These are phyloP conservation scores for Pholiota adiposa DNA, from an alignment of 1,284 basidiomycete genomes.

Conservation along the genomic window DNA sequence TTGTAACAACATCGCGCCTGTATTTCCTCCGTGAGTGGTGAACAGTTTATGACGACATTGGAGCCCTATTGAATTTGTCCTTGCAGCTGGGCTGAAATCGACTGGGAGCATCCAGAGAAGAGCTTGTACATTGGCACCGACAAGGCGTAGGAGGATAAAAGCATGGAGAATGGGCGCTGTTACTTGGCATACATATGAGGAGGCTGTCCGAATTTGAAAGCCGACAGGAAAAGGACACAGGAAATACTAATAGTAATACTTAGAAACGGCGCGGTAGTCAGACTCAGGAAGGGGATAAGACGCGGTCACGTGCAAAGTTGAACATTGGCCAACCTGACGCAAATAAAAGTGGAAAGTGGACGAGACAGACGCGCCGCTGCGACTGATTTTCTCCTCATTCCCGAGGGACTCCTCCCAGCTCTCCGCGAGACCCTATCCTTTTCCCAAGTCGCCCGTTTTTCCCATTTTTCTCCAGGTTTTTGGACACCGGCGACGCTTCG, in stretches of 20 bases:
- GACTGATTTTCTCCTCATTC: conserved; percentile 9
- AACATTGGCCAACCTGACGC: conserved; percentile 38
- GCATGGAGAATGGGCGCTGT: neutral
- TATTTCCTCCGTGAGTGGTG: conserved; percentile 53
- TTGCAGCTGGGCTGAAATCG: conserved; percentile 45
- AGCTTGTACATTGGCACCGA: conserved; percentile 29
- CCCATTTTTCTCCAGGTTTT: conserved; percentile 28
- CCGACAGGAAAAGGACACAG: conserved; percentile 4
- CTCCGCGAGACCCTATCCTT: conserved; percentile 25
- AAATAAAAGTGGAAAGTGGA: conserved; percentile 35
- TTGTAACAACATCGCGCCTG: conserved; percentile 55
- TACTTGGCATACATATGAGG: conserved; percentile 16
- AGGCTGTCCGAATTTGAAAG: conserved; percentile 8
- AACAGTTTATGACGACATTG: conserved; percentile 11
- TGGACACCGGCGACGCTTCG: conserved; percentile 19
- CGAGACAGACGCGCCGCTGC: conserved; percentile 20
- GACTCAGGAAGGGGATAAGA: conserved; percentile 21
- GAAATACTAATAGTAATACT: too few relatives aligned
- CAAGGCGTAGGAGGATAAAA: conserved; percentile 1
- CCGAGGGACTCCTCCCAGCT: conserved; percentile 8
- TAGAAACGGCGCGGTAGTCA: conserved; percentile 23
- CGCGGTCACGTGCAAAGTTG: conserved; percentile 50
- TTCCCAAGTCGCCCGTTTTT: conserved; percentile 1
- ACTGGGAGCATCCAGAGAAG: conserved; percentile 35
- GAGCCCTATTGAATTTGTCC: conserved; percentile 3